Percentiles rank a stretch among this genome's conserved stretches.
Conservation (phyloP, 148 eudicot species). For the Arbutus unedo region DNA sequence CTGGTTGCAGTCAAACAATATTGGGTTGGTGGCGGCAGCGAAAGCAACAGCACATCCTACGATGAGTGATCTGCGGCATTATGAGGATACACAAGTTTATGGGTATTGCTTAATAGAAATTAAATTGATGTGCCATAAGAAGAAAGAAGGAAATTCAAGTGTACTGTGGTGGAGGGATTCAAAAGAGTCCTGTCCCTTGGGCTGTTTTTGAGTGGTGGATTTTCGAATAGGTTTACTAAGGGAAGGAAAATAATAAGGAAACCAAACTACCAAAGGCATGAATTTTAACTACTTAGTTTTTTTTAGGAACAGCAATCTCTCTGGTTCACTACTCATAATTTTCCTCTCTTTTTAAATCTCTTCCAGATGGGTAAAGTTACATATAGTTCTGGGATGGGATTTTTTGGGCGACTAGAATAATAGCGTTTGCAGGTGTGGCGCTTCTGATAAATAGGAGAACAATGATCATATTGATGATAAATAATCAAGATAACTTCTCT, state of each 20-base stretch:
- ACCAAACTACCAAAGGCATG: too few relatives aligned
- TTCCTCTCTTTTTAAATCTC: not conserved
- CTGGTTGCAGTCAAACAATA: constrained; percentile 59
- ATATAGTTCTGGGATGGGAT: not conserved
- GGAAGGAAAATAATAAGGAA: too few relatives aligned
- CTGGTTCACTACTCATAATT: not conserved
- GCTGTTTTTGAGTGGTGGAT: not conserved
- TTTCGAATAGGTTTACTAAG: too few relatives aligned
- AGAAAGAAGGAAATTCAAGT: not conserved
- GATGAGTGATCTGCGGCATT: not conserved
- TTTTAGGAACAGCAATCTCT: not conserved
- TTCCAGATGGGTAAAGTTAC: not conserved
- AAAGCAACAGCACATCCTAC: constrained; percentile 30
- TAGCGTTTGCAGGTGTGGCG: not conserved
- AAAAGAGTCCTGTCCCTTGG: not conserved
- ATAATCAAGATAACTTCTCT: not conserved
- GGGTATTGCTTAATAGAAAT: not conserved
- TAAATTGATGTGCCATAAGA: not conserved
- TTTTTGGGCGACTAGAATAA: not conserved
- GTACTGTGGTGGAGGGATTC: not conserved
- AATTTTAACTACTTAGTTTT: too few relatives aligned
- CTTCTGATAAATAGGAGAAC: not conserved
- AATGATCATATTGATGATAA: not conserved
- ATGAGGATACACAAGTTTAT: not conserved
- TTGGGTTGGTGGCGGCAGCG: constrained; percentile 45